A percentile compares a stretch with the other conserved stretches of the same genome.
phyloP scores from a whole-genome alignment of 2,329 filamentous ascomycete species.

The Phialemoniopsis sp. region DNA sequence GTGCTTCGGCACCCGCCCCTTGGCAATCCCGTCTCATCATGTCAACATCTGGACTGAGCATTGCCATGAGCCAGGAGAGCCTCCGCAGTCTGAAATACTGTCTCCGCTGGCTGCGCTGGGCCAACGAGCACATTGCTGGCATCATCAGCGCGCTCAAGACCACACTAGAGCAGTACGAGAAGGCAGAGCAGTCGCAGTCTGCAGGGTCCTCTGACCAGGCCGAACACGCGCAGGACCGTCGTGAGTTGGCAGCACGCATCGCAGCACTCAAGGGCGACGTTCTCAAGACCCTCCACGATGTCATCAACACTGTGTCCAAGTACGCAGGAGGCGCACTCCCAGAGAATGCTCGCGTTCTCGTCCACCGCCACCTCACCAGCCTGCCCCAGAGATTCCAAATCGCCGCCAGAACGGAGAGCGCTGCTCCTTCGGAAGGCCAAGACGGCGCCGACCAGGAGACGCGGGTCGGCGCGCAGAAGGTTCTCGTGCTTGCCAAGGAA shows the following conservation, averaged over 20 bases:
- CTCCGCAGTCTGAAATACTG: constrained; percentile 82
- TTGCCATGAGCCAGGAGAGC: constrained; percentile 88
- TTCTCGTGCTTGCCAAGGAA: constrained; percentile 82
- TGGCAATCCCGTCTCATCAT: constrained; percentile 87
- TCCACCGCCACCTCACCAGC: constrained; percentile 78
- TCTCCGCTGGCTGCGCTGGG: constrained; percentile 73
- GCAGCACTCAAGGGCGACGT: constrained; percentile 65
- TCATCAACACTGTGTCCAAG: constrained; percentile 80
- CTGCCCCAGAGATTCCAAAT: constrained; percentile 70
- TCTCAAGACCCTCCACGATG: constrained; percentile 73
- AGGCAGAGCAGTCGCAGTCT: constrained; percentile 20
- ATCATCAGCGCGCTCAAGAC: constrained; percentile 71
- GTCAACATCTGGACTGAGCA: constrained; percentile 84
- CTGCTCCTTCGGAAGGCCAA: constrained; percentile 12
- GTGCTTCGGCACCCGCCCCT: constrained; percentile 19
- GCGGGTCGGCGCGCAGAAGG: constrained; percentile 34
- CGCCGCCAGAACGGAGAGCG: constrained; percentile 1
- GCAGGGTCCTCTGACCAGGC: constrained; percentile 9
- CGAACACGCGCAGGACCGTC: constrained; percentile 29
- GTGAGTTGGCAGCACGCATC: constrained; percentile 57
- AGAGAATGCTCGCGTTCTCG: constrained; percentile 79
- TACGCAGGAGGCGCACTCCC: constrained; percentile 90
- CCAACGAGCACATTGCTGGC: constrained; percentile 75
- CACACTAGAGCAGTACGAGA: constrained; percentile 78
- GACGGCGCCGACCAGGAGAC: constrained; percentile 32